Conservation (phyloP, 805 yeast species). For the Pichia paraexigua region DNA sequence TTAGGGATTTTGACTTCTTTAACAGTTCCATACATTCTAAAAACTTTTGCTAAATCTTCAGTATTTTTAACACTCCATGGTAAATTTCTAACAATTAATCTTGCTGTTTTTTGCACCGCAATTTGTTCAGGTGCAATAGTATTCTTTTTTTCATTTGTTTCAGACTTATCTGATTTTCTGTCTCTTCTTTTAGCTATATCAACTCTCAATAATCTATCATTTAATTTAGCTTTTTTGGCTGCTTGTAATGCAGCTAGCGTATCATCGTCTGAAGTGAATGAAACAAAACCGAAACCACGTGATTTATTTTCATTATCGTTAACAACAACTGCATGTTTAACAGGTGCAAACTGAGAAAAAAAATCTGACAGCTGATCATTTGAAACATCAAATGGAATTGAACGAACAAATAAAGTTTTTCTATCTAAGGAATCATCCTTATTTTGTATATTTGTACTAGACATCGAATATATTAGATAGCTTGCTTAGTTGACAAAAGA, state of each 20-base stretch:
- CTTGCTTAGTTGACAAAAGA: not conserved
- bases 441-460: not conserved
- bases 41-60: constrained; percentile 57
- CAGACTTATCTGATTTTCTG: constrained; percentile 39
- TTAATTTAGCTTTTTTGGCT: constrained; percentile 58
- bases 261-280: constrained; percentile 80
- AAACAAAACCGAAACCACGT: constrained; percentile 93
- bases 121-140: constrained; percentile 14
- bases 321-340: constrained; percentile 89
- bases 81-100: constrained; percentile 81
- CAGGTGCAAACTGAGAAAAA: constrained; percentile 90
- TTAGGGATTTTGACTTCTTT: constrained; percentile 85
- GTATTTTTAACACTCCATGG: constrained; percentile 94
- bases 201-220: constrained; percentile 59
- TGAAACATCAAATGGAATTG: constrained; percentile 74
- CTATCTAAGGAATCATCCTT: constrained; percentile 36
- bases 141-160: constrained; percentile 16
- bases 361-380: constrained; percentile 74
- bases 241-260: constrained; percentile 65
- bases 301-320: constrained; percentile 69
- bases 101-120: constrained; percentile 52
- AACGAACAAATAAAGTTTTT: constrained; percentile 75
- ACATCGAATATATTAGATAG: not conserved
- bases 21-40: constrained; percentile 76
- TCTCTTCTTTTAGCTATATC: constrained; percentile 92